Evolutionary conservation across 148 eudicot species (phyloP).

Genomic region (Camellia lanceoleosa): DNA sequence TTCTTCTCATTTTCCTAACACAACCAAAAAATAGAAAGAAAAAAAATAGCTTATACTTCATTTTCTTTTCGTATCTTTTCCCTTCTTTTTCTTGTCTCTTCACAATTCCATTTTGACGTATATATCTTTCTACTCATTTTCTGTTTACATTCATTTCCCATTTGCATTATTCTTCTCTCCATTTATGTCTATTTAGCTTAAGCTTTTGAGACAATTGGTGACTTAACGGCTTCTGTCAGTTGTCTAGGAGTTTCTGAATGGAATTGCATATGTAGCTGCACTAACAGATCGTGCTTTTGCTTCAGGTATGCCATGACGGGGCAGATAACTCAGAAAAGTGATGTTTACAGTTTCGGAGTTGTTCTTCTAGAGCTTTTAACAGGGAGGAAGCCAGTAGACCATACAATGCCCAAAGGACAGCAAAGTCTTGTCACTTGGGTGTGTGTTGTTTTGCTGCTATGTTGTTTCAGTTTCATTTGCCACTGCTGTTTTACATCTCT

Average conservation of each 20-base stretch:
- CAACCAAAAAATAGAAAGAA: too few relatives aligned
- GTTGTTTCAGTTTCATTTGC: background rate
- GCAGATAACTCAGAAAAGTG: constrained; percentile 91
- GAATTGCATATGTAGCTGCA: background rate
- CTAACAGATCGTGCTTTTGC: background rate
- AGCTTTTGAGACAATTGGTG: background rate
- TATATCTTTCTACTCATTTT: too few relatives aligned
- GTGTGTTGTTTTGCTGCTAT: background rate
- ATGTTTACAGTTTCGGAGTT: constrained; percentile 95
- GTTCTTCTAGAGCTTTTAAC: constrained; percentile 93
- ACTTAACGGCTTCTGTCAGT: background rate
- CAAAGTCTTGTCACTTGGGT: constrained; percentile 98
- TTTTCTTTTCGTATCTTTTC: too few relatives aligned
- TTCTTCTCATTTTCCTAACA: too few relatives aligned
- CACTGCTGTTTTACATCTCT: background rate
- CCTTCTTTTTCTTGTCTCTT: too few relatives aligned
- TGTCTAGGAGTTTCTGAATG: background rate
- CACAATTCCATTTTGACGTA: too few relatives aligned
- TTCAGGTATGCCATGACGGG: constrained; percentile 97
- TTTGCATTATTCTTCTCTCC: background rate
- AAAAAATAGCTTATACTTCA: too few relatives aligned
- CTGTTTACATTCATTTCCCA: too few relatives aligned
- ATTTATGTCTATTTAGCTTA: background rate
- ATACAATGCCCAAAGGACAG: constrained; percentile 96
- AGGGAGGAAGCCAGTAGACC: constrained; percentile 95